Evolutionary conservation across 2,329 filamentous ascomycete species (phyloP), one percentile per base, ranked within the genome.

Genomic region (Orbilia brochopaga): DNA sequence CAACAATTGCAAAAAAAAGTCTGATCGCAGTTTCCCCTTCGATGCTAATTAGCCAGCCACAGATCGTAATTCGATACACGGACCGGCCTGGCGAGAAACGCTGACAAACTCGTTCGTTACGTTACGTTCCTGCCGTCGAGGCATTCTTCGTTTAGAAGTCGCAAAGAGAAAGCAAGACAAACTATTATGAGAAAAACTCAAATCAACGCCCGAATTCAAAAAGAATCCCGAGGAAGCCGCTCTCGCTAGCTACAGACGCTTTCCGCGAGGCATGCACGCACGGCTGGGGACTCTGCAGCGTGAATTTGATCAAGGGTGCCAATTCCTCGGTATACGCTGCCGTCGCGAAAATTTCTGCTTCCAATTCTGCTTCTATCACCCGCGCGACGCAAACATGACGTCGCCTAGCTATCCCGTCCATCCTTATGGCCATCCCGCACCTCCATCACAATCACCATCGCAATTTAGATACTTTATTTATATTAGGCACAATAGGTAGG

Each of bases 21-120:
- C 54, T 54, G 56, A 56, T 37, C 30, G 53, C 59, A 70, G 66
- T 64, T 70, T 64, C 66, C 59, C 23, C 40, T 59, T 70, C 55
- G 24, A 70, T 60, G 24, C 42, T 64, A 70, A 58, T 44, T 30
- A 13, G 51, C 19, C 24, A 50, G 19, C 46, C 15, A 27, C 11
- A 5, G 15, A 23, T 51, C 40, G 40, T 32, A n/a, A n/a, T n/a
- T n/a, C n/a, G n/a, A n/a, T n/a, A n/a, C n/a, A n/a, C n/a, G n/a
- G n/a, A n/a, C n/a, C n/a, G n/a, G n/a, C n/a, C n/a, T n/a, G n/a
- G 27, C 5, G 21, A 15, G 21, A 52, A 19, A 30, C 46, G 42
- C 51, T 40, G 30, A 24, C 37, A 30, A 30, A 8, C 2, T n/a
- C 15, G 1, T 19, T 17, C 15, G 13, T 37, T 30, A 19, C 37